Base-by-base conservation (phyloP, 2,329 filamentous ascomycete species). In the Aureobasidium sp. region DNA sequence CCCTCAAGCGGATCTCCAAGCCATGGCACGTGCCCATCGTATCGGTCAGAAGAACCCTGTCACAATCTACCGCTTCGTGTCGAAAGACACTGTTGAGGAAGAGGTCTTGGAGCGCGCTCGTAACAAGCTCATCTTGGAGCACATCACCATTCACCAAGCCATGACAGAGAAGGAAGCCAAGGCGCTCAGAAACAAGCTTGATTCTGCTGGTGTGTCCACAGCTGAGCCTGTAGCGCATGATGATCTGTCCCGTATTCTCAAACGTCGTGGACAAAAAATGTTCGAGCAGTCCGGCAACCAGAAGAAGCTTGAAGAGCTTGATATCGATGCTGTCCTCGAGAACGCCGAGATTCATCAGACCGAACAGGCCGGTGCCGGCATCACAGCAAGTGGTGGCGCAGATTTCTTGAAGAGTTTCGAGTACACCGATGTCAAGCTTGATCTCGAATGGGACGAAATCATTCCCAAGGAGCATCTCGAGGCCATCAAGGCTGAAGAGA, bases 221-320 rank as follows among this genome's bases (percentile, higher is more conserved):
- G 87, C 88, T 60, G 92, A 96, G 68, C 92, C 93, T 8, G 93
- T 87, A 63, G 95, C 91, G 3, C 90, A 90, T 0, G 93, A 96
- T 66, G 94, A 97, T 70, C 97, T 97, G 66, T 96, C 94, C 65
- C 89, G 90, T 74, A 96, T 99, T 63, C 83, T 99, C 70, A 97
- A 97, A 78, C 91, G 93, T 76, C 89, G 94, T 67, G 96, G 94
- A n/a, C 94, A 97, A 72, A 96, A 94, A 75, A 96, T 99, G 88
- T 99, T 99, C 68, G 93, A 97, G 75, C 93, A 97, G 73, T 94
- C 90, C 11, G 90, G 91, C 63, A 99, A 99, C 72, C 94, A 99
- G 75, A 89, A 93, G 76, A 94, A 96, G 72, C 82, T 99, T 5
- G 94, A 99, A 75, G 91, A 97, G 75, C 86, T 99, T 29, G 94